These are phyloP conservation scores for Neonectria neomacrospora DNA, from an alignment of 2,329 filamentous ascomycete species.

Conservation along the genomic window DNA sequence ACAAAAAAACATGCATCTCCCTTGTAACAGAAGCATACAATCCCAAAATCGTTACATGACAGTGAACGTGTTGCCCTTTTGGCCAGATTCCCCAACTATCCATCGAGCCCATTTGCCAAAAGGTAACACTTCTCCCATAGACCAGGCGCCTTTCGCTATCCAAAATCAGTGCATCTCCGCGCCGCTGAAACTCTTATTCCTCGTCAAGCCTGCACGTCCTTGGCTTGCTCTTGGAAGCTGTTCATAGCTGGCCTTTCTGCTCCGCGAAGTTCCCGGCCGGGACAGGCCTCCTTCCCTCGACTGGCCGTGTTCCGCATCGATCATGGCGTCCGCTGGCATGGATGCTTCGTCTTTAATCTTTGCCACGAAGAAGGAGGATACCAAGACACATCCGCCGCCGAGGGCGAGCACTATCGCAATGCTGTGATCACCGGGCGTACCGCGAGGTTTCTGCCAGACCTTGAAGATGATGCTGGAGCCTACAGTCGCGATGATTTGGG, in stretches of 20 bases:
- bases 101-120: not conserved
- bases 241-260: conserved; percentile 56
- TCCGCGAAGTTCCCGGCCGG: conserved; percentile 40
- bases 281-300: conserved; percentile 46
- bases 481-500: conserved; percentile 90
- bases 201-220: conserved; percentile 58
- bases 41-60: not conserved
- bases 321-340: conserved; percentile 51
- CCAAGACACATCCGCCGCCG: conserved; percentile 80
- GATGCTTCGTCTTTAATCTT: conserved; percentile 71
- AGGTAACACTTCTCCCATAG: not conserved
- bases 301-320: conserved; percentile 57
- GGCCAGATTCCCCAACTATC: not conserved
- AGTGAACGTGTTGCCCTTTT: not conserved
- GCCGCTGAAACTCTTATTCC: conserved; percentile 62
- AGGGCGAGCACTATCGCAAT: conserved; percentile 88
- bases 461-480: conserved; percentile 87
- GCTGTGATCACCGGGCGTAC: conserved; percentile 84
- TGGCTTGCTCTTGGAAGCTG: conserved; percentile 55
- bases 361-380: conserved; percentile 78
- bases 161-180: conserved; percentile 50
- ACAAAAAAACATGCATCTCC: not conserved
- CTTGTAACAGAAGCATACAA: not conserved
- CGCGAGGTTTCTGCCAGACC: conserved; percentile 86
- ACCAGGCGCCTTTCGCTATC: conserved; percentile 25